phyloP scores from a whole-genome alignment of 768 basidiomycete species.

The Boletus rubroflammeus region DNA sequence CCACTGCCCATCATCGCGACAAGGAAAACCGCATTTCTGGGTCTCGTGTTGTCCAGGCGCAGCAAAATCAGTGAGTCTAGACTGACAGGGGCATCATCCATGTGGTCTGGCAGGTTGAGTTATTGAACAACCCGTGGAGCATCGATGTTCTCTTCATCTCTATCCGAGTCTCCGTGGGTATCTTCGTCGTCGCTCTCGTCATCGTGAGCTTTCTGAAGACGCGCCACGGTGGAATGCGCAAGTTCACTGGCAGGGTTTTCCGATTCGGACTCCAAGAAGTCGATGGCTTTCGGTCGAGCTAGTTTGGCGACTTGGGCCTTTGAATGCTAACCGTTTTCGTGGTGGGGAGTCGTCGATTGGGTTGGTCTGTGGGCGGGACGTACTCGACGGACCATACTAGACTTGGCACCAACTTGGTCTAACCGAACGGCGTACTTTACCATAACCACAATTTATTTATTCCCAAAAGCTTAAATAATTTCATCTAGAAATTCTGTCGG shows the following conservation, averaged over 20 bases:
- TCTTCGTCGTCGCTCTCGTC: slow-evolving; percentile 29
- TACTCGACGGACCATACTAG: slow-evolving; percentile 10
- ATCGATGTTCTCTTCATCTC: slow-evolving; percentile 30
- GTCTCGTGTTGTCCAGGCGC: slow-evolving; percentile 49
- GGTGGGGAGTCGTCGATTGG: neutral
- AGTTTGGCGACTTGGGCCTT: slow-evolving; percentile 2
- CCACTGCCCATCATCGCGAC: slow-evolving; percentile 58
- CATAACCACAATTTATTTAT: neutral
- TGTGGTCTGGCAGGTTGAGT: slow-evolving; percentile 24
- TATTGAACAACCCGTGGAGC: slow-evolving; percentile 57
- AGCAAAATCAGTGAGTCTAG: slow-evolving; percentile 39
- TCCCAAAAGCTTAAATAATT: neutral
- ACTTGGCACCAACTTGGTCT: neutral
- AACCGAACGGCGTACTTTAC: neutral
- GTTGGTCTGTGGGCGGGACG: slow-evolving; percentile 1
- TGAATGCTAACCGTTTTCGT: neutral
- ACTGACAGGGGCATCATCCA: slow-evolving; percentile 3
- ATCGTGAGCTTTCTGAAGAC: neutral
- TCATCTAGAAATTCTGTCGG: neutral
- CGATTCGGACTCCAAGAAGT: slow-evolving; percentile 13
- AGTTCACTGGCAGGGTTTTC: neutral
- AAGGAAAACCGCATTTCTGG: slow-evolving; percentile 46
- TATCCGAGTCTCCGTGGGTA: slow-evolving; percentile 25
- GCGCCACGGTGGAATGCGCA: neutral
- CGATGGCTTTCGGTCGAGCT: slow-evolving; percentile 13